Evolutionary conservation across 805 yeast genomes (phyloP), one percentile per base, ranked within the genome.

Genomic region (Teunomyces cretensis): DNA sequence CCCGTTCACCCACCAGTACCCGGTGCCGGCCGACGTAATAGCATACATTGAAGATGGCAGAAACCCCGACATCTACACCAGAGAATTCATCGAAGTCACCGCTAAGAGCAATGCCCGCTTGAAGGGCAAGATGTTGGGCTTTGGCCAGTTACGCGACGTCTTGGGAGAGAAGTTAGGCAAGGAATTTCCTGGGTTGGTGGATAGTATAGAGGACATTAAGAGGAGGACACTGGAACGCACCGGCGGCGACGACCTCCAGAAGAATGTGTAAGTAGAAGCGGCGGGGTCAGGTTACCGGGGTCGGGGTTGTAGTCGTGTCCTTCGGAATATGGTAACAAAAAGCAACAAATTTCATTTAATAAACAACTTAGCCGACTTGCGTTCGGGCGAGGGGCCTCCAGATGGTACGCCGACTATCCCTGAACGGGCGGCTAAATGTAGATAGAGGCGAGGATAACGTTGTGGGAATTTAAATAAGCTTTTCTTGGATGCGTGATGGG

Each of bases 11-110:
- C 61, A 54, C 36, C 65, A 73, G 46, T 64, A 61, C 33, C 72
- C 83, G 1, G 75, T 87, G 2, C 97, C 97, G 1, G 63, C 86
- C 31, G 97, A 91, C 58, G 91, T 91, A n/a, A 71, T 90, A 11
- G 84, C 86, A 50, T 94, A 94, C 59, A 88, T 94, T 31, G 98
- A 94, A 60, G 96, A 89, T 58, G 99, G 99, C 2, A 75, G 99
- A 54, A 94, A 94, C 60, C 98, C 99, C 0, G 98, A 94, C 60
- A 90, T 94, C 32, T 94, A 94, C 65, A 90, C 98, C 0, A 78
- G 99, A 61, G 99, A 94, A 67, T 94, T 94, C 67, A 88, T 92
- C 12, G 99, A 94, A 61, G 88, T 92, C 30, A 86, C 94, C n/a
- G 83, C 90, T 32, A 84, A 88, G 55, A 83, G 90, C 37, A 94